phyloP scores from a whole-genome alignment of 805 yeast species.

The Metschnikowia anglica region DNA sequence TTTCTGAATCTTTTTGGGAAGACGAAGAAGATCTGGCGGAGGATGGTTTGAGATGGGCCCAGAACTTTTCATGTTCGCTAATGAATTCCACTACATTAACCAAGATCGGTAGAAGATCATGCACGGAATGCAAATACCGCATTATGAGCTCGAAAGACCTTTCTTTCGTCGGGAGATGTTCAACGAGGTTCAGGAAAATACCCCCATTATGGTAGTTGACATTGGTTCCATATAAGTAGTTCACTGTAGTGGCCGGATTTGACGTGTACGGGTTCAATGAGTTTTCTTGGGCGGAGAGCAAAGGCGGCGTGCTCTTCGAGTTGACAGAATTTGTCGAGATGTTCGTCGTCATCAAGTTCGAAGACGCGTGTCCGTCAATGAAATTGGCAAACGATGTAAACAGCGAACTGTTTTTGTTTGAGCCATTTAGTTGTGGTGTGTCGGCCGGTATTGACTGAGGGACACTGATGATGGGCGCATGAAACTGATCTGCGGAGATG shows the following conservation, averaged over 20 bases:
- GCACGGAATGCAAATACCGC: slow-evolving; percentile 52
- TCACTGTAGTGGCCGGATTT: slow-evolving; percentile 34
- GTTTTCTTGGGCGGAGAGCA: slow-evolving; percentile 16
- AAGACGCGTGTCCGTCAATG: slow-evolving; percentile 17
- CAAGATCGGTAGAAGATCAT: slow-evolving; percentile 53
- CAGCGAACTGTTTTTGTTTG: neutral
- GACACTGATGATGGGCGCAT: too few relatives aligned
- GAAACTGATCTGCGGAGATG: too few relatives aligned
- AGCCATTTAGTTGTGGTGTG: too few relatives aligned
- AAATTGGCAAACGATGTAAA: slow-evolving; percentile 16
- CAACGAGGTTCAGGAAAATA: slow-evolving; percentile 37
- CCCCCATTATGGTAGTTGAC: slow-evolving; percentile 36
- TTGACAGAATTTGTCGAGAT: neutral
- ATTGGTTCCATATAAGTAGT: slow-evolving; percentile 41
- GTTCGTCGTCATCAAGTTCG: slow-evolving; percentile 1
- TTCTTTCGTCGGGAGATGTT: slow-evolving; percentile 38
- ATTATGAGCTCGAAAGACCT: slow-evolving; percentile 48
- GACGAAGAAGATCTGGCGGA: neutral
- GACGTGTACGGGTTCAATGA: slow-evolving; percentile 33
- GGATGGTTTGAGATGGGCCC: slow-evolving; percentile 34
- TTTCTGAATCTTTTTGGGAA: slow-evolving; percentile 17
- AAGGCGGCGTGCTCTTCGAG: neutral
- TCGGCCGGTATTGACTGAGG: too few relatives aligned
- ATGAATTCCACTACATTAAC: slow-evolving; percentile 45
- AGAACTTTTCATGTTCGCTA: slow-evolving; percentile 47